These are phyloP conservation scores for Coniferiporia sulphurascens DNA, from an alignment of 1,284 basidiomycete genomes.

Conservation along the genomic window DNA sequence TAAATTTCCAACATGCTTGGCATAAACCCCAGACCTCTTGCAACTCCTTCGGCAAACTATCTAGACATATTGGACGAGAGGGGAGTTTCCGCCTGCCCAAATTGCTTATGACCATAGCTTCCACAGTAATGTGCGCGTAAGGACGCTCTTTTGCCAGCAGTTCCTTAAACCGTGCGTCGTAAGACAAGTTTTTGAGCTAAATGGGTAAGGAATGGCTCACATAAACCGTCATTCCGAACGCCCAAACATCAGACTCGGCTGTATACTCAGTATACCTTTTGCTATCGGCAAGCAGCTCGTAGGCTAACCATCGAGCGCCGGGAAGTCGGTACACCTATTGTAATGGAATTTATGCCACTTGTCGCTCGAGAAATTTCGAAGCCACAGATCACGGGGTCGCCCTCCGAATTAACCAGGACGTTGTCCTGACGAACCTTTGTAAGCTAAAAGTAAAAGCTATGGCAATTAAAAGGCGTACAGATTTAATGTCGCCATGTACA, in stretches of 20 bases:
- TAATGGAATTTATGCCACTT: background rate
- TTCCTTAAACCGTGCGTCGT: background rate
- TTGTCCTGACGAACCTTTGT: slow-evolving; percentile 9
- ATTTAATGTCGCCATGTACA: slow-evolving; percentile 17
- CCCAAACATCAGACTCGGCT: background rate
- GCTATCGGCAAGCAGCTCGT: background rate
- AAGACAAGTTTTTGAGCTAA: background rate
- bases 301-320: slow-evolving; percentile 1
- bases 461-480: slow-evolving; percentile 1
- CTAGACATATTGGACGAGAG: background rate
- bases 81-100: background rate
- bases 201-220: background rate
- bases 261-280: background rate
- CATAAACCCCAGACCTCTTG: background rate
- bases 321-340: background rate
- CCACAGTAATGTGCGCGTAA: background rate
- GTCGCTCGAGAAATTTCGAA: slow-evolving; percentile 7
- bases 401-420: slow-evolving; percentile 2
- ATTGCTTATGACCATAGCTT: background rate
- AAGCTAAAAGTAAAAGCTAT: background rate
- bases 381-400: background rate
- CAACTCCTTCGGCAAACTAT: background rate
- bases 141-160: slow-evolving; percentile 1
- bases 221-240: background rate
- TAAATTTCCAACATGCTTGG: background rate